Conservation (phyloP, 768 basidiomycete genomes). For the Melanogaster broomeanus region DNA sequence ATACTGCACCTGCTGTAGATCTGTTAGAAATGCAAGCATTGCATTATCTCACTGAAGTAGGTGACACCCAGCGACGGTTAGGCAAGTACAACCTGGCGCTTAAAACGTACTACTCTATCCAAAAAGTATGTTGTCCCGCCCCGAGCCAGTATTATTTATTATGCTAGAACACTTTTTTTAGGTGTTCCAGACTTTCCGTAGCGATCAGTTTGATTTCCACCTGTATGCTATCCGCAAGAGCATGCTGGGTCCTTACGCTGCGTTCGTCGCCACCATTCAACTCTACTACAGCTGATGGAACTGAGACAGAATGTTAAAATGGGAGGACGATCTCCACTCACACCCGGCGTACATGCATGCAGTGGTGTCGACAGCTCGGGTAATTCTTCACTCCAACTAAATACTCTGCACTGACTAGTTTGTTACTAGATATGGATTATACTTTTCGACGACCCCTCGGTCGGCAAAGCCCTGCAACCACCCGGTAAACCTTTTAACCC, state of each 20-base stretch:
- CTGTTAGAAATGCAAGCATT: conserved; percentile 96
- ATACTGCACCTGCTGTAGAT: conserved; percentile 76
- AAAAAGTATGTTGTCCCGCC: conserved; percentile 52
- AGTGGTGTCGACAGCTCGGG: conserved; percentile 69
- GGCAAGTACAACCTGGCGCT: conserved; percentile 77
- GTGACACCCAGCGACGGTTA: conserved; percentile 61
- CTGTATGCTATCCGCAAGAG: conserved; percentile 89
- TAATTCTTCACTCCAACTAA: conserved; percentile 32
- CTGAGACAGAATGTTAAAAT: conserved; percentile 63
- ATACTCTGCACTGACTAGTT: conserved; percentile 12
- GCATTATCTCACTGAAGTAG: conserved; percentile 84
- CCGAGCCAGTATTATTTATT: background rate
- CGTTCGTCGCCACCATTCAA: conserved; percentile 50
- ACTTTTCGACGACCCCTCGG: conserved; percentile 69
- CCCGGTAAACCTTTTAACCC: conserved; percentile 32
- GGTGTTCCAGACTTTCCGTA: conserved; percentile 86
- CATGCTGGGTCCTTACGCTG: conserved; percentile 81
- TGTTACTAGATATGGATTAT: conserved; percentile 66
- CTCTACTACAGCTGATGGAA: conserved; percentile 1
- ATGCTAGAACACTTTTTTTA: conserved; percentile 28
- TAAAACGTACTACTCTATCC: conserved; percentile 79
- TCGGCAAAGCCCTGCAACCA: conserved; percentile 43
- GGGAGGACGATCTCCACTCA: conserved; percentile 79
- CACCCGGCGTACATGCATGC: conserved; percentile 77
- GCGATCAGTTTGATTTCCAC: conserved; percentile 98